A percentile compares a stretch with the other conserved stretches of the same genome.
Evolutionary conservation across 164 flowering plant species (phyloP).

Genomic region (Liquidambar formosana): DNA sequence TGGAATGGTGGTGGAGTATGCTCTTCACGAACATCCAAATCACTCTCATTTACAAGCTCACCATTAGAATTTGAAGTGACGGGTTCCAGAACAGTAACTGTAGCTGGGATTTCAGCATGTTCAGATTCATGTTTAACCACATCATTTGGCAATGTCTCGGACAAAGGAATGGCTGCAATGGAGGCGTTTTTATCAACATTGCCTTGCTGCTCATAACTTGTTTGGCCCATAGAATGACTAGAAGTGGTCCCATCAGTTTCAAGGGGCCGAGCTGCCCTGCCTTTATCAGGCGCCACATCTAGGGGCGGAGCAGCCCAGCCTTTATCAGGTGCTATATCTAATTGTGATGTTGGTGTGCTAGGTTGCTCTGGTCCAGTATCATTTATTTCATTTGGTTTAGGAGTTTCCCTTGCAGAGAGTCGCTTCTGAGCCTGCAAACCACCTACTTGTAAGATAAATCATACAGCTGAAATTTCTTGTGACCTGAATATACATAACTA

Average conservation of each 20-base stretch:
- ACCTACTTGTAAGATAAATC: constrained; percentile 7
- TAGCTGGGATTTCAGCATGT: constrained; percentile 25
- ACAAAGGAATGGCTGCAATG: constrained; percentile 18
- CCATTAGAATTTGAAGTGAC: constrained; percentile 35
- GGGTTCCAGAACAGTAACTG: constrained; percentile 26
- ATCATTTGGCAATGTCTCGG: constrained; percentile 29
- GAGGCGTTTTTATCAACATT: constrained; percentile 34
- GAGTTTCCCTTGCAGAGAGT: constrained; percentile 35
- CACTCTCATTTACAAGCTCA: constrained; percentile 34
- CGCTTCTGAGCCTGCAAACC: constrained; percentile 49
- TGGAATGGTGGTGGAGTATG: constrained; percentile 26
- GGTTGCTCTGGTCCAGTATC: constrained; percentile 34
- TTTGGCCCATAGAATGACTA: constrained; percentile 19
- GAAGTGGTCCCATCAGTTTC: constrained; percentile 29
- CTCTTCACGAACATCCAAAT: constrained; percentile 31
- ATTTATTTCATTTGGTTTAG: constrained; percentile 30
- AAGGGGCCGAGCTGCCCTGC: constrained; percentile 16
- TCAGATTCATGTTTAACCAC: constrained; percentile 31
- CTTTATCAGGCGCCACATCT: constrained; percentile 34
- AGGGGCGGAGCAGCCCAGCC: constrained; percentile 19
- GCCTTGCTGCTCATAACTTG: constrained; percentile 28
- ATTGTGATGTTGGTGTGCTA: constrained; percentile 25
- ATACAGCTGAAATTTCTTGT: not conserved
- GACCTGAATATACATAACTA: not conserved
- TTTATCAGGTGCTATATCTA: constrained; percentile 34